Conservation (phyloP, 129 eudicot species). For the Cynara cardunculus region DNA sequence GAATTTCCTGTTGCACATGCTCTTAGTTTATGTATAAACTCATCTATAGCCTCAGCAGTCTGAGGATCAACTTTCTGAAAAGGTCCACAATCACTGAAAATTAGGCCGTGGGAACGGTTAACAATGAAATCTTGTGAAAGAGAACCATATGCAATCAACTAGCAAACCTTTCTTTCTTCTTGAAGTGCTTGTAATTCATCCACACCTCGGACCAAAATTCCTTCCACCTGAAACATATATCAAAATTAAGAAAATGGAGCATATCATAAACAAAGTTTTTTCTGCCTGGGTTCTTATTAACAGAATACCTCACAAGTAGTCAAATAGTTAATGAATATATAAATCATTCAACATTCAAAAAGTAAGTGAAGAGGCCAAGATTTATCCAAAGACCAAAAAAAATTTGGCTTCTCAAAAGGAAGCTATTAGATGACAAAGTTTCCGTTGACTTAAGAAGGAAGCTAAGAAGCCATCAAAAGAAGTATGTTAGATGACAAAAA, state of each 20-base stretch:
- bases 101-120: conserved; percentile 1
- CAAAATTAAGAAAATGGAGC: conserved; percentile 18
- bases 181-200: conserved; percentile 85
- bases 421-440: not conserved
- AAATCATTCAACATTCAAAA: not conserved
- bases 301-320: not conserved
- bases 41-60: conserved; percentile 77
- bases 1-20: conserved; percentile 68
- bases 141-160: not conserved
- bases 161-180: conserved; percentile 81
- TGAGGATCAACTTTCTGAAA: conserved; percentile 86
- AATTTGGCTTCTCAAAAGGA: not conserved
- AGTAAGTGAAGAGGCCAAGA: not conserved
- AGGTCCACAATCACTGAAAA: not conserved
- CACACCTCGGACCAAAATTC: conserved; percentile 66
- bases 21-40: conserved; percentile 58
- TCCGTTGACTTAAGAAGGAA: not conserved
- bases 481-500: not conserved
- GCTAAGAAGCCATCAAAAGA: not conserved
- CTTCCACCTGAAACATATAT: conserved; percentile 61
- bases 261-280: conserved; percentile 10
- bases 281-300: not conserved
- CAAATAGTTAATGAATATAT: not conserved
- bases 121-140: not conserved
- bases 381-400: not conserved